Base-by-base conservation (phyloP, 2,329 filamentous ascomycete species). In the Cercospora zeae-maydis region DNA sequence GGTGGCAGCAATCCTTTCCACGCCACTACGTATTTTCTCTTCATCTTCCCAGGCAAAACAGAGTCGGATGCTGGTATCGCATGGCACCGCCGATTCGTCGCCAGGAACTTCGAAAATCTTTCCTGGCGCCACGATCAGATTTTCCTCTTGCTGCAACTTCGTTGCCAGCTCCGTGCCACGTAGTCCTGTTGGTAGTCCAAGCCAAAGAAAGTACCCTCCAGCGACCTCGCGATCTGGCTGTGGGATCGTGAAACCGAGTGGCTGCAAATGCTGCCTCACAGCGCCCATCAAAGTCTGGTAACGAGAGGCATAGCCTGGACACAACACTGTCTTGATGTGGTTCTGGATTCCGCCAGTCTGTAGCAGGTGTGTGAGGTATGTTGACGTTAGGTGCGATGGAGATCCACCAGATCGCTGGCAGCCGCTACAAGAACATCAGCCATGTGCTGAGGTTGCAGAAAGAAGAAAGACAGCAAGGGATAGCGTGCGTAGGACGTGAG, bases 181-280 rank as follows among this genome's bases (percentile, higher is more conserved):
- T 59, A 88, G 77, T 49, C 73, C 60, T 66, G 74, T 66, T 0
- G 88, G 87, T 4, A 96, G 75, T 1, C 80, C 82, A 27, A 96
- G 76, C 92, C 92, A 96, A 53, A 96, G 79, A 74, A 96, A 96
- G 74, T 93, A 96, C 0, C 92, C 92, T 0, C 92, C 92, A 31
- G 88, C 88, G 2, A 88, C 75, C 3, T 78, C 74, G 34, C 79
- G 75, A 60, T 78, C 74, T 1, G 75, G 70, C 60, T 83, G 76
- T 13, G 76, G 75, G 37, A 80, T 63, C 70, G 75, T 68, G 78
- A 90, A 83, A 1, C 88, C 89, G 0, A 90, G 78, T 0, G 89
- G 88, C 0, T 82, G 72, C 1, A 96, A 79, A 53, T 88, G 75
- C 56, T 81, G 73, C 37, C 81, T 73, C 24, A 95, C 83, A 0